Conservation (phyloP, 176 grass and related monocot genomes). For the Oryza nivara region DNA sequence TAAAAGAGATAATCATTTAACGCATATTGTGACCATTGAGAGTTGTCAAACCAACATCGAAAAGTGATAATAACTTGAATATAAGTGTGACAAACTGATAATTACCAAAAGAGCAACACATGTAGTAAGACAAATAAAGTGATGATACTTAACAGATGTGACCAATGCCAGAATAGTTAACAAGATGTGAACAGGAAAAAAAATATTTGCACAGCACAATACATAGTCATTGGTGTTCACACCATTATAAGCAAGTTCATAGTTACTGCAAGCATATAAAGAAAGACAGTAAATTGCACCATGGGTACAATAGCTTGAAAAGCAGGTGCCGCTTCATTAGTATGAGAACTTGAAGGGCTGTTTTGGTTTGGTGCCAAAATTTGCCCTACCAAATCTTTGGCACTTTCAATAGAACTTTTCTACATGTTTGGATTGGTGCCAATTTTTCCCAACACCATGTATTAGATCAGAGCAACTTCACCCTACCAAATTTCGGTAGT, state of each 20-base stretch:
- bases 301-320: neutral
- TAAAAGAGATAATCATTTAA: neutral
- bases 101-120: neutral
- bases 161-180: conserved; percentile 33
- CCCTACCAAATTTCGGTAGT: too few species aligned
- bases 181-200: conserved; percentile 35
- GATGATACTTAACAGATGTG: neutral
- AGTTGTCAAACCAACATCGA: neutral
- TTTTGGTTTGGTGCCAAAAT: too few species aligned
- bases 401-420: too few species aligned
- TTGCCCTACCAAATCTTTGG: too few species aligned
- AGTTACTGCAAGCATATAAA: conserved; percentile 7
- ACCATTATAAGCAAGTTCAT: conserved; percentile 35
- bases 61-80: neutral
- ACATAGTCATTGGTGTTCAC: neutral
- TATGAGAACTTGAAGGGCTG: neutral
- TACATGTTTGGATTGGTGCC: too few species aligned
- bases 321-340: neutral
- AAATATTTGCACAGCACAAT: neutral
- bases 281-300: conserved; percentile 18
- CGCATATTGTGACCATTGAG: neutral
- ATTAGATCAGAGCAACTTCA: too few species aligned
- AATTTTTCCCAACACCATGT: too few species aligned
- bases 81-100: neutral
- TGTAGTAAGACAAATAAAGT: neutral